These are phyloP conservation scores for Fusarium nelsonii DNA, from an alignment of 2,329 filamentous ascomycete genomes.

Conservation along the genomic window DNA sequence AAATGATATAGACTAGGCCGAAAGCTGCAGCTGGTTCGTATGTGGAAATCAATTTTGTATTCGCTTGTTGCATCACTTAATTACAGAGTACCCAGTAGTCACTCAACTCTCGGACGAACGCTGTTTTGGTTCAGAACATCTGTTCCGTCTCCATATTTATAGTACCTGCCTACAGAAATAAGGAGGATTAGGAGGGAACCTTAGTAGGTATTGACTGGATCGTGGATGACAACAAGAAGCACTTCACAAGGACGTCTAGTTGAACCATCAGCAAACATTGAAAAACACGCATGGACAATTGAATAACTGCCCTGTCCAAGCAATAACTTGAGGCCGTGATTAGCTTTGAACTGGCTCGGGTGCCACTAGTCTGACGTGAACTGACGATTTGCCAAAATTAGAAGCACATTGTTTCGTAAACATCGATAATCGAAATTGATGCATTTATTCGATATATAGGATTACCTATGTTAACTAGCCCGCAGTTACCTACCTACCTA, in stretches of 20 bases:
- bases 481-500: too few relatives aligned
- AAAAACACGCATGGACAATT: background rate
- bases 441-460: too few relatives aligned
- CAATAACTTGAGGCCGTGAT: too few relatives aligned
- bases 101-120: background rate
- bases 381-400: background rate
- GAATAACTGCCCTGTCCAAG: too few relatives aligned
- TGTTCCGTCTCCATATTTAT: too few relatives aligned
- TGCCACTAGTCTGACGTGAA: background rate
- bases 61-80: background rate
- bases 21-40: background rate
- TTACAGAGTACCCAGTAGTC: background rate
- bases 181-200: background rate
- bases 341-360: too few relatives aligned
- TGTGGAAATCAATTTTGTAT: background rate
- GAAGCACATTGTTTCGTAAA: background rate
- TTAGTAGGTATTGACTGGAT: background rate
- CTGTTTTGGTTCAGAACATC: background rate
- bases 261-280: background rate
- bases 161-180: background rate
- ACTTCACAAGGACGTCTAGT: background rate
- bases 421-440: background rate
- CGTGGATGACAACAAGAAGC: background rate
- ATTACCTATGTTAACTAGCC: too few relatives aligned
- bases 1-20: background rate